A percentile compares a stretch with the other conserved stretches of the same genome.
phyloP scores from a whole-genome alignment of 2,329 filamentous ascomycete species.

The Aureobasidium sp. region DNA sequence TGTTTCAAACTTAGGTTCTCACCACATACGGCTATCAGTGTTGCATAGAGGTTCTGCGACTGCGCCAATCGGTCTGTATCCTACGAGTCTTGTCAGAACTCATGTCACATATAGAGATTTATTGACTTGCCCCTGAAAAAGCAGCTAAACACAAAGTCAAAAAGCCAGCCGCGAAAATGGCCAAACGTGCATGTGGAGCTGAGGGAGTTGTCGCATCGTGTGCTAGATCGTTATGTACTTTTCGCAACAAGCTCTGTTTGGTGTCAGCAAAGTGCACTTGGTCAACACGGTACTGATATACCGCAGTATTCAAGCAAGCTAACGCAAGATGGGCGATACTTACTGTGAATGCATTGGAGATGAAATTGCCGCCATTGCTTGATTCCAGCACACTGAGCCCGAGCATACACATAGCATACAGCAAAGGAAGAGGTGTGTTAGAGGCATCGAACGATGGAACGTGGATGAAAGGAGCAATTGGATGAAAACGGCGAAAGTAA shows the following conservation, averaged over 20 bases:
- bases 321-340: conserved; percentile 11
- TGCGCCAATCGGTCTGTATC: conserved; percentile 36
- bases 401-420: conserved; percentile 46
- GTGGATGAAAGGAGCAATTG: conserved; percentile 45
- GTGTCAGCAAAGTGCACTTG: background rate
- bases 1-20: background rate
- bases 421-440: conserved; percentile 36
- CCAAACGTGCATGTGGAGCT: conserved; percentile 34
- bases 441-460: conserved; percentile 45
- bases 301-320: background rate
- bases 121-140: conserved; percentile 36
- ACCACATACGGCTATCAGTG: conserved; percentile 35
- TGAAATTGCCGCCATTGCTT: conserved; percentile 42
- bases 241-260: conserved; percentile 28
- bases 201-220: conserved; percentile 33
- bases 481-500: conserved; percentile 46
- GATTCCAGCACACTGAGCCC: conserved; percentile 45
- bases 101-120: background rate
- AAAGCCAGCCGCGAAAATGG: conserved; percentile 39
- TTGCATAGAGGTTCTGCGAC: conserved; percentile 43
- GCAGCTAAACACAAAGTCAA: conserved; percentile 42
- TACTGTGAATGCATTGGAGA: conserved; percentile 37
- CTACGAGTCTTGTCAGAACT: conserved; percentile 14
- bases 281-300: conserved; percentile 12
- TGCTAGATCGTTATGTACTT: conserved; percentile 35